A percentile compares a stretch with the other conserved stretches of the same genome.
Conservation (phyloP, 2,329 filamentous ascomycete genomes). For the Pseudofabraea citricarpa region DNA sequence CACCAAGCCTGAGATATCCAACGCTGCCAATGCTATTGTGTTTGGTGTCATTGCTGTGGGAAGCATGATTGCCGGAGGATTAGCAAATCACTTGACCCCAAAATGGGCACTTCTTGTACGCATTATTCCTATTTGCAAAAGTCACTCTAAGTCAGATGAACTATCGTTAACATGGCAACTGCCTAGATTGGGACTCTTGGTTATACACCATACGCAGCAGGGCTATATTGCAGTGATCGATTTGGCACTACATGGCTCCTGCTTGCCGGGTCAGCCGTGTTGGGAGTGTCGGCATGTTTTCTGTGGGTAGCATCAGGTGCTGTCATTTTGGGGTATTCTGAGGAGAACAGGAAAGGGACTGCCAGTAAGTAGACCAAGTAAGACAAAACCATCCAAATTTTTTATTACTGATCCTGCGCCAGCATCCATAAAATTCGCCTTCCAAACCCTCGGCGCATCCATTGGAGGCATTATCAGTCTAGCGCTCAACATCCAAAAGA, state of each 20-base stretch:
- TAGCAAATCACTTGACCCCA: constrained; percentile 1
- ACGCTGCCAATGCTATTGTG: constrained; percentile 1
- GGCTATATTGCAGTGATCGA: constrained; percentile 1
- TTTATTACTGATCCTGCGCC: background rate
- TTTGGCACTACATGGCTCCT: constrained; percentile 1
- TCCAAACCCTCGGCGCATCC: constrained; percentile 11
- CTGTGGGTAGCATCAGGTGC: constrained; percentile 12
- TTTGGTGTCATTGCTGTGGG: constrained; percentile 1
- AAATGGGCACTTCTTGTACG: constrained; percentile 1
- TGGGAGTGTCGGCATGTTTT: constrained; percentile 1
- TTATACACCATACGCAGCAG: constrained; percentile 1
- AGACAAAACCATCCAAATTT: no score
- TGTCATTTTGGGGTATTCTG: constrained; percentile 12
- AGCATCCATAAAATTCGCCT: background rate
- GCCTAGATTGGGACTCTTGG: background rate
- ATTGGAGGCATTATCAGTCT: constrained; percentile 6
- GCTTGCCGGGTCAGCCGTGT: background rate
- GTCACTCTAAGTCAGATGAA: background rate
- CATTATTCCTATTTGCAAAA: background rate
- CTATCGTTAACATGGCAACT: background rate
- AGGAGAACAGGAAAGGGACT: constrained; percentile 12
- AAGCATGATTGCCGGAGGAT: background rate
- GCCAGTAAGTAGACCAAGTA: constrained; percentile 1
- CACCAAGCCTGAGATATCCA: constrained; percentile 1
- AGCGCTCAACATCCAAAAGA: constrained; percentile 8